Evolutionary conservation across 2,329 filamentous ascomycete genomes (phyloP).

Genomic region (Penicillium sp.): DNA sequence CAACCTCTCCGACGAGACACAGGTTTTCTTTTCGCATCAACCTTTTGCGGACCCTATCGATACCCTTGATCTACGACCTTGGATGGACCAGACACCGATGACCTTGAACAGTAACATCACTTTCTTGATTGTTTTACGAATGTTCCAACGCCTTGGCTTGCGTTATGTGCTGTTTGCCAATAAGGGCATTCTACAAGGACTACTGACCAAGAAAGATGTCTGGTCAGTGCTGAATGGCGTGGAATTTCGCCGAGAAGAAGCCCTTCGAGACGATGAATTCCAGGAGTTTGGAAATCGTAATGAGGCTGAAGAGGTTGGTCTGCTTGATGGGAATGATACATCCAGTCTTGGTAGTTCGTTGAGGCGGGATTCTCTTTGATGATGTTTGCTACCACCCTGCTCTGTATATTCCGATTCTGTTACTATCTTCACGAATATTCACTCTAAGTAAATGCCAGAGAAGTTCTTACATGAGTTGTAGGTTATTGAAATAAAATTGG

Average conservation of each 20-base stretch:
- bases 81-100: constrained; percentile 99
- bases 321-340: constrained; percentile 38
- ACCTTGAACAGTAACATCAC: constrained; percentile 75
- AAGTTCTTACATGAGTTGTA: not conserved
- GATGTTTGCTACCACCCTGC: constrained; percentile 1
- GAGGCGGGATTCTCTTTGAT: constrained; percentile 33
- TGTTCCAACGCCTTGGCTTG: constrained; percentile 93
- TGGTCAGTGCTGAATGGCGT: constrained; percentile 88
- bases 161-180: constrained; percentile 88
- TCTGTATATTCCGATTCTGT: not conserved
- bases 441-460: not conserved
- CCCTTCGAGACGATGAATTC: constrained; percentile 30
- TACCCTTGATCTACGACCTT: constrained; percentile 84
- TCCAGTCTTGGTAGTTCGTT: constrained; percentile 35
- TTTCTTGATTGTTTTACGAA: constrained; percentile 81
- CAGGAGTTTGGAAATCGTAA: constrained; percentile 29
- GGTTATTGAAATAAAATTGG: not conserved
- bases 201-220: constrained; percentile 96
- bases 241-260: constrained; percentile 51
- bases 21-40: constrained; percentile 82
- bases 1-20: constrained; percentile 66
- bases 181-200: constrained; percentile 74
- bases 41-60: constrained; percentile 73
- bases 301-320: constrained; percentile 37
- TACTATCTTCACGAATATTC: not conserved